A percentile compares a stretch with the other conserved stretches of the same genome.
phyloP scores from a whole-genome alignment of 495 filamentous ascomycete genomes.

The Chaetomium cochliodes region DNA sequence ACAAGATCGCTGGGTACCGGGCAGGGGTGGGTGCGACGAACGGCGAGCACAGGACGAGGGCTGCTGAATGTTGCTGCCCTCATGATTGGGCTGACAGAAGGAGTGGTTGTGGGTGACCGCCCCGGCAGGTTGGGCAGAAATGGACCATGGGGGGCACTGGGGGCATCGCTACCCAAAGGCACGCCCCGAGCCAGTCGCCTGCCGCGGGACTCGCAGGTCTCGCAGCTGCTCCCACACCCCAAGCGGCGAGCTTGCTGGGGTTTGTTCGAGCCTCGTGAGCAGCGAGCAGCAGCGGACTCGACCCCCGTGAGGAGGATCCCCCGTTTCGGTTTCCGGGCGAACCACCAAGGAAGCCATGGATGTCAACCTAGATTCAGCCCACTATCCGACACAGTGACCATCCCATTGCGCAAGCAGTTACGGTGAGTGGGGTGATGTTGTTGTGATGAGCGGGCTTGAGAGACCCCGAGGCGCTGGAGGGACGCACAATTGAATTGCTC shows the following conservation, averaged over 20 bases:
- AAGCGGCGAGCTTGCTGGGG: constrained; percentile 29
- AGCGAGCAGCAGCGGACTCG: constrained; percentile 14
- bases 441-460: constrained; percentile 3
- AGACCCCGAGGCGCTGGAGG: constrained; percentile 5
- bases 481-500: constrained; percentile 1
- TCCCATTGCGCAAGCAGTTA: constrained; percentile 23
- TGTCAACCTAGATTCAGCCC: constrained; percentile 22
- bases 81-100: constrained; percentile 34
- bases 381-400: constrained; percentile 16
- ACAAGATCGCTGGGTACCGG: constrained; percentile 23
- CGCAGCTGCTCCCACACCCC: constrained; percentile 34
- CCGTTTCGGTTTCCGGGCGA: constrained; percentile 21
- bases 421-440: constrained; percentile 24
- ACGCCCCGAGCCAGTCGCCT: constrained; percentile 32
- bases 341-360: not conserved
- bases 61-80: constrained; percentile 22
- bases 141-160: constrained; percentile 33
- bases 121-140: constrained; percentile 42
- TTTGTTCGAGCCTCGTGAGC: constrained; percentile 31
- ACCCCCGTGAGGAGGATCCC: constrained; percentile 24
- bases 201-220: constrained; percentile 22
- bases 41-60: constrained; percentile 11
- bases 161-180: constrained; percentile 39
- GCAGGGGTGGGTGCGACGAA: constrained; percentile 6
- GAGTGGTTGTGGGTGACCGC: constrained; percentile 36